Evolutionary conservation across 2,329 filamentous ascomycete genomes (phyloP), one percentile per base, ranked within the genome.

Genomic region (Remersonia thermophila): DNA sequence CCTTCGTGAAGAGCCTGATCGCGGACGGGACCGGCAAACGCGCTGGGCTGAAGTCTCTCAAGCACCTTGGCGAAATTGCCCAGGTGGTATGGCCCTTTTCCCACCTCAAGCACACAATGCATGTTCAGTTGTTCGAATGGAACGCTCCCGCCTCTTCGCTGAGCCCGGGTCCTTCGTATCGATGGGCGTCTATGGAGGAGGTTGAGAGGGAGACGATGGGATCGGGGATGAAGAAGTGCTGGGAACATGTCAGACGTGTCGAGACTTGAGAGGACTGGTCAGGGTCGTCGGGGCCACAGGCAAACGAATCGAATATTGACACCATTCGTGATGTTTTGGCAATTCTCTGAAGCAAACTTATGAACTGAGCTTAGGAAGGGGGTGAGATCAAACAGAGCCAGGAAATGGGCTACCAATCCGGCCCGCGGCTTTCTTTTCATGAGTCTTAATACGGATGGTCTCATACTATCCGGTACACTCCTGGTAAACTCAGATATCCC

Each of bases 181-280:
- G 36, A 8, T 68, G 66, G 60, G 57, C 58, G 1, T 55, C 57
- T 16, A 51, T 51, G 1, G 47, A 52, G 3, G 55, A 58, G 7
- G 55, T 70, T 1, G 67, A 71, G 2, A 48, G 46, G 2, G 66
- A 69, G 47, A 69, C 67, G 0, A 73, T 74, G 69, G 69, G 70
- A 0, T 73, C 69, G 0, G 70, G 70, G 0, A 73, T 74, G 69
- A 59, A 65, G 27, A 72, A 70, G 46, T 73, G 70, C 48, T 73
- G 69, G 69, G 51, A 59, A 2, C 50, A 72, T 11, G 57, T 60
- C 9, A 23, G 9, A 23, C n/a, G n/a, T n/a, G n/a, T n/a, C n/a
- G n/a, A n/a, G n/a, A n/a, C n/a, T n/a, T n/a, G n/a, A n/a, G n/a
- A n/a, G n/a, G n/a, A n/a, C n/a, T n/a, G n/a, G n/a, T n/a, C n/a